These are phyloP conservation scores for Yamadazyma sp. DNA, from an alignment of 1,139 yeast genomes.

Conservation along the genomic window DNA sequence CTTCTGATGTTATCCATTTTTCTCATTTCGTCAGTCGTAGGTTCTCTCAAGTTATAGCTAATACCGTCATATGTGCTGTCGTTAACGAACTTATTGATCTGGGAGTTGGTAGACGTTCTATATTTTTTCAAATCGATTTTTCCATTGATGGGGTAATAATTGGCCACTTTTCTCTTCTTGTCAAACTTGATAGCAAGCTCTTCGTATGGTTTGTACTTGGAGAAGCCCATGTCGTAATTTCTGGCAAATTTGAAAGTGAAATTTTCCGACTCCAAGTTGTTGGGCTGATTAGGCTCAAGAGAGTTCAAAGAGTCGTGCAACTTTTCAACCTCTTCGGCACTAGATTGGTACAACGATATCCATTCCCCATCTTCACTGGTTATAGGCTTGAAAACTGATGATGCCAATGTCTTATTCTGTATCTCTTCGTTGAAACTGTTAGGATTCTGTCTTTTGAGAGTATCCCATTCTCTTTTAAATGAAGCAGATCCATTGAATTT, in stretches of 20 bases:
- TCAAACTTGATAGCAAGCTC: conserved; percentile 46
- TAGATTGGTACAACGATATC: conserved; percentile 66
- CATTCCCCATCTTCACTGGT: conserved; percentile 77
- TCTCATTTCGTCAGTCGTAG: conserved; percentile 67
- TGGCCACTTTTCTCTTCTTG: conserved; percentile 58
- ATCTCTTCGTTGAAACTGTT: conserved; percentile 37
- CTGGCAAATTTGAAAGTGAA: conserved; percentile 65
- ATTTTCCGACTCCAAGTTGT: conserved; percentile 41
- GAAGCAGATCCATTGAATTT: conserved; percentile 84
- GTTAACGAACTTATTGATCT: conserved; percentile 50
- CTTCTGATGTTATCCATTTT: conserved; percentile 68
- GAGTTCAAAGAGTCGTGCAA: conserved; percentile 51
- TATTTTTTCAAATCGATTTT: conserved; percentile 82
- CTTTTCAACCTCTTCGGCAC: conserved; percentile 25
- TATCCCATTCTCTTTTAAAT: conserved; percentile 37
- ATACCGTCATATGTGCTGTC: conserved; percentile 56
- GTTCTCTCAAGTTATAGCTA: conserved; percentile 66
- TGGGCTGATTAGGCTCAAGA: conserved; percentile 49
- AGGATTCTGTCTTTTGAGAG: conserved; percentile 37
- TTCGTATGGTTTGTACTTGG: conserved; percentile 44
- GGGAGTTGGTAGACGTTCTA: conserved; percentile 53
- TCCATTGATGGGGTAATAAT: conserved; percentile 76
- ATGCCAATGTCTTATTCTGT: conserved; percentile 47
- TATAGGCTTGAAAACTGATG: conserved; percentile 75
- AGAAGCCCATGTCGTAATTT: conserved; percentile 78